These are phyloP conservation scores for Hypoxylon sp. DNA, from an alignment of 2,329 filamentous ascomycete species.

Conservation along the genomic window DNA sequence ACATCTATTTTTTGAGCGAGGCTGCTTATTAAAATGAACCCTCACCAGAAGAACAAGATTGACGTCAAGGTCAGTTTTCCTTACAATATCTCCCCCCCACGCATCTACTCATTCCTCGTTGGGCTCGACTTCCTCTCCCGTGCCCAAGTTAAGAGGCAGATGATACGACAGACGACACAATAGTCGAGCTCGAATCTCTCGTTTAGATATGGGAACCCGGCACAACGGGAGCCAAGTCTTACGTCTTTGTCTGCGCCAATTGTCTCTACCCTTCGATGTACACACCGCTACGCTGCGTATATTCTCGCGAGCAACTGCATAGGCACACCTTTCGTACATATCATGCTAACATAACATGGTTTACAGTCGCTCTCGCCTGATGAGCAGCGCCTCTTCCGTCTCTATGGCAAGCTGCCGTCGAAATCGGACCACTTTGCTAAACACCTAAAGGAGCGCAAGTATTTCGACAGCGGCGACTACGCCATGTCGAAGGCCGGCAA, in stretches of 20 bases:
- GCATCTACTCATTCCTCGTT: constrained; percentile 28
- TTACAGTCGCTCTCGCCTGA: constrained; percentile 88
- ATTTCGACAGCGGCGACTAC: constrained; percentile 97
- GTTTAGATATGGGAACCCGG: not conserved
- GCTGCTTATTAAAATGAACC: constrained; percentile 78
- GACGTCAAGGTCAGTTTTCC: constrained; percentile 85
- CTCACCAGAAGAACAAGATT: constrained; percentile 98
- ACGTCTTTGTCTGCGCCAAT: constrained; percentile 28
- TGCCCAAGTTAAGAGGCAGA: constrained; percentile 28
- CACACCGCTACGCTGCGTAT: constrained; percentile 33
- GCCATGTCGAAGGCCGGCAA: constrained; percentile 98
- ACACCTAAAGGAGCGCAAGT: constrained; percentile 99
- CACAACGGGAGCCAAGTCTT: constrained; percentile 1
- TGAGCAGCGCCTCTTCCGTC: constrained; percentile 95
- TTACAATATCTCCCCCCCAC: constrained; percentile 32
- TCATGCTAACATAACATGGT: constrained; percentile 21
- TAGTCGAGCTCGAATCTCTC: constrained; percentile 7
- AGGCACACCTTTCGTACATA: not conserved
- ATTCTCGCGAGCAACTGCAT: constrained; percentile 2
- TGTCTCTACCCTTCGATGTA: constrained; percentile 9
- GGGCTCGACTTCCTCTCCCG: constrained; percentile 29
- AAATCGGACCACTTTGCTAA: constrained; percentile 97
- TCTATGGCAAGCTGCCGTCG: constrained; percentile 97
- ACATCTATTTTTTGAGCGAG: constrained; percentile 28
- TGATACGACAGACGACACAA: constrained; percentile 5